Percentiles rank a stretch among this genome's conserved stretches.
Conservation (phyloP, 1,139 yeast genomes). For the Geotrichum siamense region DNA sequence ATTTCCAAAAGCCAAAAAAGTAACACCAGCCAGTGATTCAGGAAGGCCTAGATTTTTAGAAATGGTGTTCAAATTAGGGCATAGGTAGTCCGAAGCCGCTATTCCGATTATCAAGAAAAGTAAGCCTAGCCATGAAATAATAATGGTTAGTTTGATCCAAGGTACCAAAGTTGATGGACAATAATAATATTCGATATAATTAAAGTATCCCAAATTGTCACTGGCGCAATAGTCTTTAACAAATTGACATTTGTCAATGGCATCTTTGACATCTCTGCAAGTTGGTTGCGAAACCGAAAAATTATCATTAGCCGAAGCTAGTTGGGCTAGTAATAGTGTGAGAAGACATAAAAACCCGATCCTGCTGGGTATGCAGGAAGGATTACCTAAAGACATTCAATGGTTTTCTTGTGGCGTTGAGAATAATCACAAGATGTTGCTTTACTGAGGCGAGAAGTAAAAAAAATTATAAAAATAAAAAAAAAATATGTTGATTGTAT, state of each 20-base stretch:
- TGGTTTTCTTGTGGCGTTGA: no score
- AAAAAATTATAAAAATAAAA: no score
- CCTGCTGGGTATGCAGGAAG: no score
- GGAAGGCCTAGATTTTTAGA: slow-evolving; percentile 55
- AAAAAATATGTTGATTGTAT: no score
- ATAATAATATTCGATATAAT: slow-evolving; percentile 33
- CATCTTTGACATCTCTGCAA: slow-evolving; percentile 22
- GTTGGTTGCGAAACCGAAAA: background rate
- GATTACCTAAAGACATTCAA: no score
- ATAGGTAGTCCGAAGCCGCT: slow-evolving; percentile 67
- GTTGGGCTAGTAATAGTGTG: background rate
- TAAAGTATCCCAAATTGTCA: slow-evolving; percentile 28
- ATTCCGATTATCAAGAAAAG: slow-evolving; percentile 59
- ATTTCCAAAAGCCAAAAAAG: slow-evolving; percentile 83
- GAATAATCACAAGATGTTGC: no score
- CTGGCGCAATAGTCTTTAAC: slow-evolving; percentile 29
- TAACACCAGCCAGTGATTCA: slow-evolving; percentile 78
- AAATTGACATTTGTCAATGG: slow-evolving; percentile 30
- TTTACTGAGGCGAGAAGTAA: no score
- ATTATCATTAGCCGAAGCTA: background rate
- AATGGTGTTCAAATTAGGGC: slow-evolving; percentile 63
- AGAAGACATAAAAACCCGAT: background rate
- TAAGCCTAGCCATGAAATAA: slow-evolving; percentile 33
- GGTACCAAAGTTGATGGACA: slow-evolving; percentile 22
- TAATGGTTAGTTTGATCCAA: slow-evolving; percentile 9